phyloP scores from a whole-genome alignment of 1,284 basidiomycete species.

The Ganoderma lucidum region DNA sequence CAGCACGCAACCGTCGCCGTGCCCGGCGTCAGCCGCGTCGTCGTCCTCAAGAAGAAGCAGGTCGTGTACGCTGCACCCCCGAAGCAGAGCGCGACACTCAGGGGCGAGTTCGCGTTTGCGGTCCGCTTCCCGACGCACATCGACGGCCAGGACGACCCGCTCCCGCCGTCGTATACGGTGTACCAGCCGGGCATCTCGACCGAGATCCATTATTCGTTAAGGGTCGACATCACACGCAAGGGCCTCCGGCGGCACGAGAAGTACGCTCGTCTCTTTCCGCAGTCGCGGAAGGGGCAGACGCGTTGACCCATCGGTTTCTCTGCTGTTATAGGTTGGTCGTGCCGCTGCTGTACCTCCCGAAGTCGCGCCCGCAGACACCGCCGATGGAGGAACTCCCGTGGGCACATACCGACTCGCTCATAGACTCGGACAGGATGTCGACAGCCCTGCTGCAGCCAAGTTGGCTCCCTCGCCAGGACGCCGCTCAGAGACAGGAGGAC shows the following conservation, averaged over 20 bases:
- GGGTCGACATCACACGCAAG: constrained; percentile 51
- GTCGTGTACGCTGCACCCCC: constrained; percentile 41
- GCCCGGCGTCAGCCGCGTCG: constrained; percentile 30
- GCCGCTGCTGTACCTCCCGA: constrained; percentile 47
- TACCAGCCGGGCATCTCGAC: constrained; percentile 47
- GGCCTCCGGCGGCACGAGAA: constrained; percentile 49
- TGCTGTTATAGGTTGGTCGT: constrained; percentile 23
- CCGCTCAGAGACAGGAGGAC: constrained; percentile 18
- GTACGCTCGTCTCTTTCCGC: constrained; percentile 43
- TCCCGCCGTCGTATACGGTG: constrained; percentile 51
- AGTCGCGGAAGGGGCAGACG: constrained; percentile 5
- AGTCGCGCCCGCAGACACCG: constrained; percentile 47
- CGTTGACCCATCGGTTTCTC: constrained; percentile 8
- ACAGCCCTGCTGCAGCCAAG: constrained; percentile 38
- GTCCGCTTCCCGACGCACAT: constrained; percentile 49
- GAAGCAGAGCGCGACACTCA: constrained; percentile 36
- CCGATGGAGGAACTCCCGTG: constrained; percentile 40
- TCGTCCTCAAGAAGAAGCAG: constrained; percentile 43
- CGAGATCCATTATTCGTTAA: constrained; percentile 50
- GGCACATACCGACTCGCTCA: constrained; percentile 19
- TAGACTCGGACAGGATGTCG: constrained; percentile 18
- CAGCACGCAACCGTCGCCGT: constrained; percentile 39
- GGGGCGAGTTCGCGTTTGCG: constrained; percentile 46
- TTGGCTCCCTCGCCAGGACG: constrained; percentile 33
- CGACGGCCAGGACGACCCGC: constrained; percentile 36